phyloP scores from a whole-genome alignment of 2,329 filamentous ascomycete species.

The Diaporthe batatas region DNA sequence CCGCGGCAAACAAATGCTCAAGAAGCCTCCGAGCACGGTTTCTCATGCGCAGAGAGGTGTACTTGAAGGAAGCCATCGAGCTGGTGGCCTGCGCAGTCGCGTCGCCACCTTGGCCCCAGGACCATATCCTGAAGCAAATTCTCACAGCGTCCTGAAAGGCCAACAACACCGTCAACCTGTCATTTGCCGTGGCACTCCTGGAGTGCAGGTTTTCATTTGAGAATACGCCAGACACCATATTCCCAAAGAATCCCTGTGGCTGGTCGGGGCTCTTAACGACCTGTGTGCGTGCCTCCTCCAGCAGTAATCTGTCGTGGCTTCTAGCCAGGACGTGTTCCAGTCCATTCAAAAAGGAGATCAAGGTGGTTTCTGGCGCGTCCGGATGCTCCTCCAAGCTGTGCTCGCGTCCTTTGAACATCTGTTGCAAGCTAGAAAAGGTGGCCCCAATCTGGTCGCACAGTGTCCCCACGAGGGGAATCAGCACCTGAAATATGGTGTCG shows the following conservation, averaged over 20 bases:
- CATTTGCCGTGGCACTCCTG: conserved; percentile 91
- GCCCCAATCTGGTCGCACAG: conserved; percentile 82
- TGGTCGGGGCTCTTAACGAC: conserved; percentile 84
- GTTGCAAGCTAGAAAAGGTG: conserved; percentile 79
- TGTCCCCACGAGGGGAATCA: conserved; percentile 92
- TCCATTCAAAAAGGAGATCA: conserved; percentile 91
- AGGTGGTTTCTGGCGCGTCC: conserved; percentile 74
- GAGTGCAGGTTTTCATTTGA: conserved; percentile 80
- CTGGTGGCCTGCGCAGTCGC: conserved; percentile 70
- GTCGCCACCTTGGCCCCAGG: conserved; percentile 82
- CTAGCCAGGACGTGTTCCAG: conserved; percentile 90
- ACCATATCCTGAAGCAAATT: conserved; percentile 94
- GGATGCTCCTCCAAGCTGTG: conserved; percentile 40
- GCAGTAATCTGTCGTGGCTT: conserved; percentile 84
- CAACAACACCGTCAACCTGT: conserved; percentile 91
- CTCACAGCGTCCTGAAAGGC: conserved; percentile 96
- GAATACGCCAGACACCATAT: conserved; percentile 93
- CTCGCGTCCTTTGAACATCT: conserved; percentile 64
- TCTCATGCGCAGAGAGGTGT: conserved; percentile 90
- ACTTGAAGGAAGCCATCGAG: conserved; percentile 86
- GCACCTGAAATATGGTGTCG: conserved; percentile 86
- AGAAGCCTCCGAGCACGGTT: conserved; percentile 89
- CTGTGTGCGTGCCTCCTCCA: conserved; percentile 79
- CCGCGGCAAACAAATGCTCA: conserved; percentile 92
- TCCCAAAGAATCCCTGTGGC: conserved; percentile 90